Evolutionary conservation across 1,284 basidiomycete species (phyloP), one percentile per base, ranked within the genome.

Genomic region (Agroathelia rolfsii): DNA sequence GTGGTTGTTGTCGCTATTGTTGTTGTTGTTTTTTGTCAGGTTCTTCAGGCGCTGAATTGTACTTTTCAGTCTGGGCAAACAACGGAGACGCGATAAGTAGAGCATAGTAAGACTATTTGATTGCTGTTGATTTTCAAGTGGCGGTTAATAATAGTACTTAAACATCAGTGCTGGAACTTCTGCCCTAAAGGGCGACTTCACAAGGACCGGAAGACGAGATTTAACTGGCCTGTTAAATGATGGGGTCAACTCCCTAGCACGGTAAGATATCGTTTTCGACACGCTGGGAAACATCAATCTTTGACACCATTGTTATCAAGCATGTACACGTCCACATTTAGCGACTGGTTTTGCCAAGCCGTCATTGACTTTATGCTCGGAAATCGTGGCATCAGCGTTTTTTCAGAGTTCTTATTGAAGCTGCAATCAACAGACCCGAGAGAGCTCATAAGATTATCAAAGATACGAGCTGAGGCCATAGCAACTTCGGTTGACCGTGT

Each of bases 181-280:
- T 31, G 89, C 89, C 12, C 64, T 97, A 30, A 97, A 97, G 75
- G 88, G 92, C n/a, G 92, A 95, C 58, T 96, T 90, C 49, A 94
- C 90, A 1, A 73, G 89, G 47, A 97, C 93, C 0, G 94, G 94
- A 18, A 94, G 89, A 59, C 76, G 94, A 13, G 93, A 97, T 52
- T 61, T 95, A 16, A 70, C 74, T 23, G 94, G 94, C 2, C 74
- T 96, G 63, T 66, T 95, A 14, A 86, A 95, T 49, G 92, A 95
- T 48, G 90, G 92, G 1, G 76, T 93, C 37, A 95, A 93, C 52
- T 93, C 89, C 2, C 59, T 95, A 17, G 82, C 88, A 24, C 75
- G 87, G 63, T 74, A 24, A 23, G 50, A 28, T 7, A 26, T 15
- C n/a, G 28, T 28, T 9, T 27, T 24, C 9, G 9, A 19, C 13